phyloP scores from a whole-genome alignment of 2,329 filamentous ascomycete species.

The Fusarium penzigii region DNA sequence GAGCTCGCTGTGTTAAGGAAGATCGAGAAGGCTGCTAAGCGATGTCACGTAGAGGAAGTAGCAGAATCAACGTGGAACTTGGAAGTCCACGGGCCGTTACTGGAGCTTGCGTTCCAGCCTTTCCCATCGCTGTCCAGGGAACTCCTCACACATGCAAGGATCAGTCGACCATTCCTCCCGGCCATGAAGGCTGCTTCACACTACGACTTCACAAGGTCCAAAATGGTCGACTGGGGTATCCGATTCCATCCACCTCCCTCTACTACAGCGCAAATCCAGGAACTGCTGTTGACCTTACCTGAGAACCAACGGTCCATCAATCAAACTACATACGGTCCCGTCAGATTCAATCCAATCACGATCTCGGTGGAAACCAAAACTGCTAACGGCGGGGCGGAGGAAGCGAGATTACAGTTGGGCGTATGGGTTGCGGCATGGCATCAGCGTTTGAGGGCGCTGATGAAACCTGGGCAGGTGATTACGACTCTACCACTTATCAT shows the following conservation, averaged over 20 bases:
- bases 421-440: conserved; percentile 7
- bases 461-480: neutral
- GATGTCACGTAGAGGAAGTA: conserved; percentile 1
- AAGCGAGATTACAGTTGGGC: conserved; percentile 6
- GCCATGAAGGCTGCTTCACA: conserved; percentile 3
- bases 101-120: conserved; percentile 2
- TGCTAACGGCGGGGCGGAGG: neutral
- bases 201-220: conserved; percentile 2
- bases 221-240: conserved; percentile 7
- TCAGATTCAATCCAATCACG: conserved; percentile 1
- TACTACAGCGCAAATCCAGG: neutral
- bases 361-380: conserved; percentile 5
- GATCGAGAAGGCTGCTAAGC: neutral
- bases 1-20: neutral
- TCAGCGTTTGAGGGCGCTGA: neutral
- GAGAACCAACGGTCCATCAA: neutral
- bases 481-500: conserved; percentile 5
- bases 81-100: conserved; percentile 4
- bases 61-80: conserved; percentile 4
- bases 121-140: neutral
- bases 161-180: conserved; percentile 3
- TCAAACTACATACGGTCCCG: conserved; percentile 3
- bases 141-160: conserved; percentile 1
- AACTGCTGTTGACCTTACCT: neutral
- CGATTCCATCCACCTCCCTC: conserved; percentile 1